Conservation (phyloP, 441 rosid species). For the Pelargonium citronellum region DNA sequence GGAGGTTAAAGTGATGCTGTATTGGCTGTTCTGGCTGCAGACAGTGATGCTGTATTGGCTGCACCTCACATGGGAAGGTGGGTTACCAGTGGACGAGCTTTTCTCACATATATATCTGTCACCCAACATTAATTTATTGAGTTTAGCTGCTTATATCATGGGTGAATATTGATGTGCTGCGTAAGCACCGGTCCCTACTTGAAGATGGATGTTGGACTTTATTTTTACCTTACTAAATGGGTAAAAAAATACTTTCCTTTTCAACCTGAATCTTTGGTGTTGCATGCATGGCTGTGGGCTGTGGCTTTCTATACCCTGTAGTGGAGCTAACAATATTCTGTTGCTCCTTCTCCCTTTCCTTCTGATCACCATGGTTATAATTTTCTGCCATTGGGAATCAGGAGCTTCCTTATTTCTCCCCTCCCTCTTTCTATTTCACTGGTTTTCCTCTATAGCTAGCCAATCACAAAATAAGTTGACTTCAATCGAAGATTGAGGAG, state of each 20-base stretch:
- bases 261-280: constrained; percentile 25
- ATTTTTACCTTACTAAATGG: constrained; percentile 2
- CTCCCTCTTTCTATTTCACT: background rate
- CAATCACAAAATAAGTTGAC: constrained; percentile 17
- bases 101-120: background rate
- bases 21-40: background rate
- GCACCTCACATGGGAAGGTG: too few relatives aligned
- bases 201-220: constrained; percentile 17
- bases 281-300: constrained; percentile 65
- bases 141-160: background rate
- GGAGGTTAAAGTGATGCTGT: background rate
- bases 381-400: constrained; percentile 23
- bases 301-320: constrained; percentile 38
- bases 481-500: constrained; percentile 9
- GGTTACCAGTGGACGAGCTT: too few relatives aligned
- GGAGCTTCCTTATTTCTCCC: constrained; percentile 21
- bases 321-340: constrained; percentile 52
- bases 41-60: background rate
- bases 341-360: constrained; percentile 36
- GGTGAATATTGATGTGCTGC: background rate
- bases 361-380: constrained; percentile 24
- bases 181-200: constrained; percentile 5
- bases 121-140: background rate
- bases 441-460: constrained; percentile 20
- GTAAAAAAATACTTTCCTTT: constrained; percentile 10